Percentiles rank a stretch among this genome's conserved stretches.
Evolutionary conservation across 2,329 filamentous ascomycete genomes (phyloP).

Genomic region (Capronia coronata): DNA sequence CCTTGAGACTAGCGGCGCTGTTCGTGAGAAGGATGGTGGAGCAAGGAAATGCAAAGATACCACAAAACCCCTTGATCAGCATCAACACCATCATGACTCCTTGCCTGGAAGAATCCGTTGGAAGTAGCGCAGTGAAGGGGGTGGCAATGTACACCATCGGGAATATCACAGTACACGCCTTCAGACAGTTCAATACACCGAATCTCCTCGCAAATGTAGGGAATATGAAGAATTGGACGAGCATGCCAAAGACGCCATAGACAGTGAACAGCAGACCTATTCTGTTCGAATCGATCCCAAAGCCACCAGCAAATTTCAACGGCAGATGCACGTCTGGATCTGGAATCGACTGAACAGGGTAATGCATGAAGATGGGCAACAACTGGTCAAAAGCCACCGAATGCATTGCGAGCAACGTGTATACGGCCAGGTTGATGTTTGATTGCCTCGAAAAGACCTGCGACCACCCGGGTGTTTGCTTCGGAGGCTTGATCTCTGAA

Average conservation of each 20-base stretch:
- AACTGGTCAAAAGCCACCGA: slow-evolving; percentile 80
- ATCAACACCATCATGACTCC: slow-evolving; percentile 59
- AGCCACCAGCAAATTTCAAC: slow-evolving; percentile 76
- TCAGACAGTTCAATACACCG: slow-evolving; percentile 69
- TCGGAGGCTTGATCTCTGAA: slow-evolving; percentile 12
- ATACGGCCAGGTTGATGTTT: slow-evolving; percentile 65
- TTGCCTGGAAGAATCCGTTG: slow-evolving; percentile 48
- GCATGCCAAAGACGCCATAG: slow-evolving; percentile 70
- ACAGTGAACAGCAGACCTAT: slow-evolving; percentile 83
- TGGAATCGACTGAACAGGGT: slow-evolving; percentile 52
- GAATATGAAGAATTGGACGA: slow-evolving; percentile 82
- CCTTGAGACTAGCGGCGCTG: slow-evolving; percentile 64
- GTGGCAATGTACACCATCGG: slow-evolving; percentile 74
- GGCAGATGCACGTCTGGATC: slow-evolving; percentile 57
- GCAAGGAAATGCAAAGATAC: slow-evolving; percentile 83
- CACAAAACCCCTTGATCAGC: slow-evolving; percentile 64
- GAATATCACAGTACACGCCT: slow-evolving; percentile 58
- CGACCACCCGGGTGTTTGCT: slow-evolving; percentile 40
- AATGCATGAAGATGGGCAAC: slow-evolving; percentile 81
- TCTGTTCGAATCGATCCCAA: slow-evolving; percentile 63
- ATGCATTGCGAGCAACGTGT: slow-evolving; percentile 75
- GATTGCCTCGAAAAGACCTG: slow-evolving; percentile 72
- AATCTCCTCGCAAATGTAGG: slow-evolving; percentile 65
- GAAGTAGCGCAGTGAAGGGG: slow-evolving; percentile 67
- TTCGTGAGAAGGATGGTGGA: slow-evolving; percentile 88